Evolutionary conservation across 306 rosid species (phyloP).

Genomic region (Prunus armeniaca): DNA sequence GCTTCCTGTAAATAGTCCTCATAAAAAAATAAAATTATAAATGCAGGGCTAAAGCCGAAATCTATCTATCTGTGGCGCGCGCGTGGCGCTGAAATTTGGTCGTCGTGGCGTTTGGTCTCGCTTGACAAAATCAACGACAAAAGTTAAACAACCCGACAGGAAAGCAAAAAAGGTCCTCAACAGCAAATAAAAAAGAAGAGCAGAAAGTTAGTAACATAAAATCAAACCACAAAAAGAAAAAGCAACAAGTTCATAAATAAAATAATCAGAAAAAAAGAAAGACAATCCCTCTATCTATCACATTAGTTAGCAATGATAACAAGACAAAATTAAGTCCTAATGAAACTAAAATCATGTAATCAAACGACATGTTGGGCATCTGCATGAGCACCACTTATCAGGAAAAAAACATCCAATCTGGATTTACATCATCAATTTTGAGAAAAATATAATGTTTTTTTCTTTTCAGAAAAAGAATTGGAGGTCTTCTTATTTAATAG

Average conservation of each 20-base stretch:
- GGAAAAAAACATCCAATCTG: neutral
- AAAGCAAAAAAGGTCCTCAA: slow-evolving; percentile 17
- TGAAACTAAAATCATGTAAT: neutral
- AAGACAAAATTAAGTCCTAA: neutral
- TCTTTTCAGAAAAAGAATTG: too few species aligned
- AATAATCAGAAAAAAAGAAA: neutral
- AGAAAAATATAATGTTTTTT: too few species aligned
- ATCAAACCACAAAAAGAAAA: slow-evolving; percentile 5
- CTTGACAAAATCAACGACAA: slow-evolving; percentile 6
- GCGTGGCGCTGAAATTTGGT: neutral
- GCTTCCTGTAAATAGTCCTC: too few species aligned
- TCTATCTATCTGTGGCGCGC: neutral
- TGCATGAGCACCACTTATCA: neutral
- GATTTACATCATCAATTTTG: neutral
- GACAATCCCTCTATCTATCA: neutral
- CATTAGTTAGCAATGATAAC: neutral
- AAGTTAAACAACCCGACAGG: slow-evolving; percentile 16
- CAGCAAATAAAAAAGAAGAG: neutral
- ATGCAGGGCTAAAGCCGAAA: neutral
- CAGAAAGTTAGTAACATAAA: neutral
- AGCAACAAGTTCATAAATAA: neutral
- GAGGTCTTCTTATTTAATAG: too few species aligned
- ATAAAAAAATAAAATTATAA: too few species aligned
- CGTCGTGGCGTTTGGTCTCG: neutral
- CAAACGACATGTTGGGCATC: neutral